phyloP scores from a whole-genome alignment of 2,329 filamentous ascomycete genomes.

The Gnomoniopsis sp. region DNA sequence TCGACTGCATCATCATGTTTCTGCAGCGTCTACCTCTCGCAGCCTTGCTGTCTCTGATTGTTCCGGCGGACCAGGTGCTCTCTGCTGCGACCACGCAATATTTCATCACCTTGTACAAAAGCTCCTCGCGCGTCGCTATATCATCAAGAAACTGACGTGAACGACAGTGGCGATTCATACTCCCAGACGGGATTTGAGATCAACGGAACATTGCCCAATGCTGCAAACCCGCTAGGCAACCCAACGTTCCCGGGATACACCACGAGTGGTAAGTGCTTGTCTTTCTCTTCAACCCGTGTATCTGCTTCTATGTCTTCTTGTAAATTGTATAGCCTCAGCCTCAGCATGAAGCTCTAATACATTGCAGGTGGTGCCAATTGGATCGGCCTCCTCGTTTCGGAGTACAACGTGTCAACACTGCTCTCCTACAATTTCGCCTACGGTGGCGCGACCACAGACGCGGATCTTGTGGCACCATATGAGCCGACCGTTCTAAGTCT shows the following conservation, averaged over 20 bases:
- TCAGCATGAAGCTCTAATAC: too few species aligned
- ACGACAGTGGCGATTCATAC: slow-evolving; percentile 54
- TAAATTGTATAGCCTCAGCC: too few species aligned
- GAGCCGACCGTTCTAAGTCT: slow-evolving; percentile 44
- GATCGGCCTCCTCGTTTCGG: slow-evolving; percentile 41
- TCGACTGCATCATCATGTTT: not conserved
- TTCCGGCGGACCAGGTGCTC: slow-evolving; percentile 20
- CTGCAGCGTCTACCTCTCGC: not conserved
- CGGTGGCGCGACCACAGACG: slow-evolving; percentile 48
- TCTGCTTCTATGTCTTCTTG: not conserved
- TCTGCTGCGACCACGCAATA: slow-evolving; percentile 25
- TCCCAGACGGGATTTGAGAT: slow-evolving; percentile 56
- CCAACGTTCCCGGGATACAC: slow-evolving; percentile 50
- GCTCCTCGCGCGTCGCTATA: too few species aligned
- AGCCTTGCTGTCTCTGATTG: not conserved
- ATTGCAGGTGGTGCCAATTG: slow-evolving; percentile 40
- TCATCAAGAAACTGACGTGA: not conserved
- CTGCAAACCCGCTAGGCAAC: slow-evolving; percentile 58
- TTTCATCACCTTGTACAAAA: slow-evolving; percentile 38
- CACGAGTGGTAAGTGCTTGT: slow-evolving; percentile 26
- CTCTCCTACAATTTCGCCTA: slow-evolving; percentile 49
- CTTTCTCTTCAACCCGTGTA: not conserved
- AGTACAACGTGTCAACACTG: slow-evolving; percentile 38
- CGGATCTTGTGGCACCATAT: slow-evolving; percentile 46
- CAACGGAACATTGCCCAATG: slow-evolving; percentile 43